A percentile compares a stretch with the other conserved stretches of the same genome.
phyloP scores from a whole-genome alignment of 2,329 filamentous ascomycete species.

The Diaporthe ampelina region DNA sequence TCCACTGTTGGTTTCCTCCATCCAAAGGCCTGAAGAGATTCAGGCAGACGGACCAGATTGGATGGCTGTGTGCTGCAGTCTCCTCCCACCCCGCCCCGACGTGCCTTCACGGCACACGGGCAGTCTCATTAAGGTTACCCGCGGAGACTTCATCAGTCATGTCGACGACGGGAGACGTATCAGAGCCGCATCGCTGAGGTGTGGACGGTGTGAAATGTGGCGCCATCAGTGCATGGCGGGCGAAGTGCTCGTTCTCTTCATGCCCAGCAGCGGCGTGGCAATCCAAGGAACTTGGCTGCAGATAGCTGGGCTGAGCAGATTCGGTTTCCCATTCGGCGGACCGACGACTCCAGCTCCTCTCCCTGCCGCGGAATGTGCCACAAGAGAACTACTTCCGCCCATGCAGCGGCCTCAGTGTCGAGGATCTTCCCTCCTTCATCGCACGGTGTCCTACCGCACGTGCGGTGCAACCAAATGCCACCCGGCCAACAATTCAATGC shows the following conservation, averaged over 20 bases:
- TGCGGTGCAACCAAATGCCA: not conserved
- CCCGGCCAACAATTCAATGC: conserved; percentile 4
- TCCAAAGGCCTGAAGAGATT: not conserved
- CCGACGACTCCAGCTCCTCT: not conserved
- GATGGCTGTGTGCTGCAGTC: conserved; percentile 12
- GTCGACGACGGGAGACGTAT: conserved; percentile 28
- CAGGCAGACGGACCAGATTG: conserved; percentile 2
- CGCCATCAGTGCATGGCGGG: conserved; percentile 14
- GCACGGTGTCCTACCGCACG: conserved; percentile 16
- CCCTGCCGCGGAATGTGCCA: conserved; percentile 9
- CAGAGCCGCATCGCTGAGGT: conserved; percentile 30
- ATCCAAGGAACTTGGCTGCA: conserved; percentile 30
- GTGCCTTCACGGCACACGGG: not conserved
- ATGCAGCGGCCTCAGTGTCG: not conserved
- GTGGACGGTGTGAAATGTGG: conserved; percentile 22
- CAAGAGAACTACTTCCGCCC: conserved; percentile 19
- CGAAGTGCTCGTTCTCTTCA: conserved; percentile 21
- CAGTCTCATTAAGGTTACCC: conserved; percentile 26
- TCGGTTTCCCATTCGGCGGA: conserved; percentile 30
- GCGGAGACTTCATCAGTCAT: conserved; percentile 26
- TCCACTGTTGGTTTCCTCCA: conserved; percentile 9
- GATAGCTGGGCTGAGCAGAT: conserved; percentile 18
- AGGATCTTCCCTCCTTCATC: conserved; percentile 30
- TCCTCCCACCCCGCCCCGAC: conserved; percentile 17
- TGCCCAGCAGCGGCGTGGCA: conserved; percentile 4